Percentiles rank a stretch among this genome's conserved stretches.
Conservation (phyloP, 805 yeast species). For the Pichia membranifaciens region DNA sequence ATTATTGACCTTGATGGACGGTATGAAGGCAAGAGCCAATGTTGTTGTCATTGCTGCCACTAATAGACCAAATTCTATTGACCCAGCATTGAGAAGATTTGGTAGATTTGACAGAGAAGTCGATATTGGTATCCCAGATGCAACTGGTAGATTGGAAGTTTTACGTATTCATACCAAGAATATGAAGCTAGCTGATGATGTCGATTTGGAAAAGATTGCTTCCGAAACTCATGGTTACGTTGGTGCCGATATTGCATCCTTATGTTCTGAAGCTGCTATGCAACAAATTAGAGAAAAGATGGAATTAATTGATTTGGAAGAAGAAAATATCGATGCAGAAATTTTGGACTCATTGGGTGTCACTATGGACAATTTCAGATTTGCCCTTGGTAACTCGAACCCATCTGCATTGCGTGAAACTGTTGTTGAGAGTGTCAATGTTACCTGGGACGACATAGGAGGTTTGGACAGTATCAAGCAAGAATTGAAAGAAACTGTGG, state of each 20-base stretch:
- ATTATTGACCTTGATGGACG: conserved; percentile 96
- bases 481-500: conserved; percentile 97
- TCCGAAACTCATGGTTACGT: conserved; percentile 99
- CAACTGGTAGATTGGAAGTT: conserved; percentile 95
- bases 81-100: conserved; percentile 79
- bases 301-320: conserved; percentile 94
- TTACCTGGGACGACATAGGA: conserved; percentile 99
- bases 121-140: conserved; percentile 92
- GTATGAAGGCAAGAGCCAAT: conserved; percentile 99
- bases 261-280: conserved; percentile 99
- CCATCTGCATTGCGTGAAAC: conserved; percentile 99
- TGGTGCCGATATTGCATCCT: conserved; percentile 97
- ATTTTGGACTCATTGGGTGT: conserved; percentile 93
- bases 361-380: conserved; percentile 97
- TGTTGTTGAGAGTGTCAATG: conserved; percentile 96
- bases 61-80: conserved; percentile 80
- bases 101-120: conserved; percentile 86
- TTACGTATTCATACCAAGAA: conserved; percentile 96
- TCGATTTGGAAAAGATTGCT: conserved; percentile 92
- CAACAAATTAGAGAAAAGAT: conserved; percentile 99
- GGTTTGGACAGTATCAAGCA: conserved; percentile 94
- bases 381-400: conserved; percentile 95
- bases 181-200: conserved; percentile 94
- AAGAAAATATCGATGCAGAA: conserved; percentile 96
- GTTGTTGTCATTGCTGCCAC: conserved; percentile 98